Percentiles rank a stretch among this genome's conserved stretches.
Evolutionary conservation across 2,329 filamentous ascomycete species (phyloP).

Genomic region (Hypoxylon sp.): DNA sequence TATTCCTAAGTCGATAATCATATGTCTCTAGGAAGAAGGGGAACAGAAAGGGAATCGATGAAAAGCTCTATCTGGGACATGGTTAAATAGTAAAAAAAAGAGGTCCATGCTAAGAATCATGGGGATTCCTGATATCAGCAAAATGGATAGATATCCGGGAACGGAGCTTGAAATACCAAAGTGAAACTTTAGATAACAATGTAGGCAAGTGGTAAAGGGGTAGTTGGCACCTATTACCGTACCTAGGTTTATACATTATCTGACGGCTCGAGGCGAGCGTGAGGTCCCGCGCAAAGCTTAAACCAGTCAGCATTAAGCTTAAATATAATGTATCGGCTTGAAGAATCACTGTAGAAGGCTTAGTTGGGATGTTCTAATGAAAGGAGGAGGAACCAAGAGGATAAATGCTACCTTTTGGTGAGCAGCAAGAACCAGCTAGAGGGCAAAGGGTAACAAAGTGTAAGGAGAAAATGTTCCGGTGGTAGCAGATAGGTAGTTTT

Average conservation of each 20-base stretch:
- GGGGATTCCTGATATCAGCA: not conserved
- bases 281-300: not conserved
- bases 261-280: not conserved
- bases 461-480: too few relatives aligned
- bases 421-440: too few relatives aligned
- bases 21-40: not conserved
- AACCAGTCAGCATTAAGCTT: conserved; percentile 2
- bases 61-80: not conserved
- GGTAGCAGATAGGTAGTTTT: too few relatives aligned
- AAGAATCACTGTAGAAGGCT: too few relatives aligned
- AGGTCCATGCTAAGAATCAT: too few relatives aligned
- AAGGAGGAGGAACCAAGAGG: too few relatives aligned
- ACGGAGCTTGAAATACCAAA: conserved; percentile 2
- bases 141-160: conserved; percentile 5
- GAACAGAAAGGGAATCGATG: not conserved
- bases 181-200: conserved; percentile 21
- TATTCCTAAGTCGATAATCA: not conserved
- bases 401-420: too few relatives aligned
- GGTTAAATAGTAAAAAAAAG: too few relatives aligned
- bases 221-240: not conserved
- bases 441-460: too few relatives aligned
- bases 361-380: too few relatives aligned
- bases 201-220: conserved; percentile 1
- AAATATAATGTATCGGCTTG: too few relatives aligned
- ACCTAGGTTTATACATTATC: not conserved